phyloP scores from a whole-genome alignment of 129 eudicot genomes.

The Saposhnikovia divaricata region DNA sequence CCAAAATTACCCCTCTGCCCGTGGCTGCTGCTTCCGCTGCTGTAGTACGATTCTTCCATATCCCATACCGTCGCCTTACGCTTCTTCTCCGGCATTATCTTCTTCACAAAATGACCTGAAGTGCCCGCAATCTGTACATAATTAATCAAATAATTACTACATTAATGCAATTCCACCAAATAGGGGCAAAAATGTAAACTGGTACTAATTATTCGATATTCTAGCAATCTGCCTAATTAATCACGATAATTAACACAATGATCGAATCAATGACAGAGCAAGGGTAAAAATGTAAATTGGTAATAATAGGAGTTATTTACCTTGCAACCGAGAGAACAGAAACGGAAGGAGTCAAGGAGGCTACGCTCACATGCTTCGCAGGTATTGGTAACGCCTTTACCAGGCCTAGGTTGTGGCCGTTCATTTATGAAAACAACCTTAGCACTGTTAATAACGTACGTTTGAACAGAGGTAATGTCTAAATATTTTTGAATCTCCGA shows the following conservation, averaged over 20 bases:
- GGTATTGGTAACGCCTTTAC: slow-evolving; percentile 89
- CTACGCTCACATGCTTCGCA: slow-evolving; percentile 94
- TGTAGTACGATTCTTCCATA: neutral
- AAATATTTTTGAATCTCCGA: slow-evolving; percentile 76
- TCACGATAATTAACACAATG: neutral
- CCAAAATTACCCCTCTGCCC: neutral
- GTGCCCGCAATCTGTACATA: slow-evolving; percentile 66
- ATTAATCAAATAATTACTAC: neutral
- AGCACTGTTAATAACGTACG: slow-evolving; percentile 88
- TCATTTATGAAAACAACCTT: slow-evolving; percentile 90
- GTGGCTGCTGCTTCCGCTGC: neutral
- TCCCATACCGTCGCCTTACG: neutral
- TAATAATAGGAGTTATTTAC: slow-evolving; percentile 10
- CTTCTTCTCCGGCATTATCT: slow-evolving; percentile 28
- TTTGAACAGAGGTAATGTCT: slow-evolving; percentile 74
- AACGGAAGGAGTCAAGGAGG: slow-evolving; percentile 79
- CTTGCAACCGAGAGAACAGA: slow-evolving; percentile 99
- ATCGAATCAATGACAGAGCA: neutral
- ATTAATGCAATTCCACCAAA: neutral
- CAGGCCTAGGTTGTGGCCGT: slow-evolving; percentile 94
- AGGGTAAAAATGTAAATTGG: neutral
- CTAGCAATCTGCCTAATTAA: slow-evolving; percentile 48
- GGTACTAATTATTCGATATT: slow-evolving; percentile 38
- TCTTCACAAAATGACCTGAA: slow-evolving; percentile 42
- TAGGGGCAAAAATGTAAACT: neutral